Evolutionary conservation across 2,329 filamentous ascomycete genomes (phyloP).

Genomic region (Massarina eburnea): DNA sequence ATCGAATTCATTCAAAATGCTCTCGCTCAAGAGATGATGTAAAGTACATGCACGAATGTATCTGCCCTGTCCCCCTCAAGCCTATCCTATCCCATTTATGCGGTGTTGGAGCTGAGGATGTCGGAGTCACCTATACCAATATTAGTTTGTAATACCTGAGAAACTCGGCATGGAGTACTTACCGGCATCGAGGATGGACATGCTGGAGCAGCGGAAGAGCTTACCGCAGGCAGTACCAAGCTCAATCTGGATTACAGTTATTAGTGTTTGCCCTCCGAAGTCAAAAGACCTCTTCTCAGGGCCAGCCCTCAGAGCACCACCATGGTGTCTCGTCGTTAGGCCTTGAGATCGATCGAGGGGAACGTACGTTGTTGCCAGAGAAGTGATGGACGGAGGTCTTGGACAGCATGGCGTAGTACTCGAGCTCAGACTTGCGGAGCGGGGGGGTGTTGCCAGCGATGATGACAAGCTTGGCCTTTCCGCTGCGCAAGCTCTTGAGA

Average conservation of each 20-base stretch:
- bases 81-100: constrained; percentile 34
- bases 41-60: constrained; percentile 20
- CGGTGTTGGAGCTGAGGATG: constrained; percentile 76
- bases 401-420: constrained; percentile 68
- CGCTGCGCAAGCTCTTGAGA: constrained; percentile 76
- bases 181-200: constrained; percentile 94
- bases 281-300: constrained; percentile 89
- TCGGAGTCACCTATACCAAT: constrained; percentile 68
- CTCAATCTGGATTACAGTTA: constrained; percentile 74
- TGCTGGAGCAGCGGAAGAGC: constrained; percentile 96
- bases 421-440: constrained; percentile 95
- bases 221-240: constrained; percentile 98
- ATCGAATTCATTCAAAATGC: neutral
- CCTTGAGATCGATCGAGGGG: constrained; percentile 35
- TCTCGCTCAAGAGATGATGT: constrained; percentile 2
- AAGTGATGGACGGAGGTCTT: constrained; percentile 98
- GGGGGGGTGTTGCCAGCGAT: constrained; percentile 95
- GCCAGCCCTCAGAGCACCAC: constrained; percentile 54
- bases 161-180: constrained; percentile 14
- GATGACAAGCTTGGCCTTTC: constrained; percentile 98
- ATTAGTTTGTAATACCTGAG: constrained; percentile 13
- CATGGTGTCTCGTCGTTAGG: constrained; percentile 40
- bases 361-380: constrained; percentile 96
- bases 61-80: constrained; percentile 12
- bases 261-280: constrained; percentile 87